Evolutionary conservation across 2,329 filamentous ascomycete species (phyloP).

Genomic region (Colletotrichum siamense): DNA sequence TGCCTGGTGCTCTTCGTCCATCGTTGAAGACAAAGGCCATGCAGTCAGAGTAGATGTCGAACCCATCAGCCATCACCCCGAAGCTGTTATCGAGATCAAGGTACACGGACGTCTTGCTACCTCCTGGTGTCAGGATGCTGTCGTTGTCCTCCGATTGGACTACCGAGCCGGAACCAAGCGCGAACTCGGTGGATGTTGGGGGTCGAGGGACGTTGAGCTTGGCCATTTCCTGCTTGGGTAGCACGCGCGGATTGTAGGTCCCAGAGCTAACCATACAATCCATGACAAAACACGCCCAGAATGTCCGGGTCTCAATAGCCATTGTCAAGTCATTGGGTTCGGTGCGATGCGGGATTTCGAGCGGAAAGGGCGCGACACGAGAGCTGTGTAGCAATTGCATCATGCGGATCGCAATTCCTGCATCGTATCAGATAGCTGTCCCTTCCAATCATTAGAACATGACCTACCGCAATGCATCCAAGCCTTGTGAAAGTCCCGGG

Average conservation of each 20-base stretch:
- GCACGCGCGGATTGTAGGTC: constrained; percentile 41
- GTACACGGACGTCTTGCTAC: constrained; percentile 7
- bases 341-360: constrained; percentile 26
- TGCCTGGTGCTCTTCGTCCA: constrained; percentile 42
- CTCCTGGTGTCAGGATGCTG: not conserved
- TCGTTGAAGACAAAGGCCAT: constrained; percentile 48
- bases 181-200: constrained; percentile 22
- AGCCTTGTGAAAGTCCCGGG: constrained; percentile 44
- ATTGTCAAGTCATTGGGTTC: constrained; percentile 26
- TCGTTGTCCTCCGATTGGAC: constrained; percentile 18
- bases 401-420: constrained; percentile 42
- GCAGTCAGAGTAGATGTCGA: constrained; percentile 48
- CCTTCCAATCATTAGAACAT: not conserved
- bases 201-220: constrained; percentile 32
- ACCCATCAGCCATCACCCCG: constrained; percentile 44
- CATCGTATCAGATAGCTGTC: not conserved
- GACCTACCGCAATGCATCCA: constrained; percentile 44
- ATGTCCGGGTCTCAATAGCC: constrained; percentile 43
- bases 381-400: constrained; percentile 40
- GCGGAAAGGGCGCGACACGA: constrained; percentile 30
- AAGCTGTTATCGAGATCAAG: constrained; percentile 32
- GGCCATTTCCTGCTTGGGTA: constrained; percentile 38
- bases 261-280: constrained; percentile 49
- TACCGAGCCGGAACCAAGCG: not conserved
- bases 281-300: constrained; percentile 52